phyloP scores from a whole-genome alignment of 495 filamentous ascomycete genomes.

The Durotheca rogersii region DNA sequence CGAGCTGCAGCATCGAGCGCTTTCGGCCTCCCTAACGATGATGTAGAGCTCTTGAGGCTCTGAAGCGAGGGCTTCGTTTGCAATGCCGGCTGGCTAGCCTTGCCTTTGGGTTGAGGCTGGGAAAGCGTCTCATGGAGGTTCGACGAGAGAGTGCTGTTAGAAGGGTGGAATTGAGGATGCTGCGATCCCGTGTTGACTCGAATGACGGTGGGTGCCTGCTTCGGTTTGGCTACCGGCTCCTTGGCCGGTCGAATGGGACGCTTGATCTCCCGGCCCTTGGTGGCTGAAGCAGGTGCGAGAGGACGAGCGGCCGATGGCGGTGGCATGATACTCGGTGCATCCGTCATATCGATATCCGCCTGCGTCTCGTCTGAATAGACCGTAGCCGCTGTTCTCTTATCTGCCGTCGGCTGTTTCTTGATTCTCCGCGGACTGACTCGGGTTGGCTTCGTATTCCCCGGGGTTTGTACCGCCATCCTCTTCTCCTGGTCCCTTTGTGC shows the following conservation, averaged over 20 bases:
- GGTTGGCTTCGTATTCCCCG: slow-evolving; percentile 43
- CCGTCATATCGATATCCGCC: slow-evolving; percentile 50
- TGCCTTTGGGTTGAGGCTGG: slow-evolving; percentile 55
- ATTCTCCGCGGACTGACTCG: slow-evolving; percentile 52
- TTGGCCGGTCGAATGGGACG: slow-evolving; percentile 71
- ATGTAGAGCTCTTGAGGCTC: slow-evolving; percentile 69
- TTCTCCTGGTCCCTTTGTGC: slow-evolving; percentile 48
- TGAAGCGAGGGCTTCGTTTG: slow-evolving; percentile 62
- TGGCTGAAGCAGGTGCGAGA: slow-evolving; percentile 44
- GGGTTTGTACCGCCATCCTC: slow-evolving; percentile 33
- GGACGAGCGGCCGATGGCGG: slow-evolving; percentile 59
- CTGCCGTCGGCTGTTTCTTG: slow-evolving; percentile 43
- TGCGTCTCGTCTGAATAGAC: slow-evolving; percentile 42
- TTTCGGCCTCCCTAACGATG: slow-evolving; percentile 60
- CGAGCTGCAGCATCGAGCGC: slow-evolving; percentile 66
- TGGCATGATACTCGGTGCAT: slow-evolving; percentile 52
- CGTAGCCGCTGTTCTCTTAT: slow-evolving; percentile 43
- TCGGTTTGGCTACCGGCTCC: slow-evolving; percentile 62
- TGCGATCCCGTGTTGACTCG: slow-evolving; percentile 74
- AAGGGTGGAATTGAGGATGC: slow-evolving; percentile 57
- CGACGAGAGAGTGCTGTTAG: slow-evolving; percentile 58
- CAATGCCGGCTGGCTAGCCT: slow-evolving; percentile 66
- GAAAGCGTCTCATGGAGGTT: slow-evolving; percentile 60
- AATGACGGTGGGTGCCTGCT: slow-evolving; percentile 77
- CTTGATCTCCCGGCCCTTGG: slow-evolving; percentile 58